phyloP scores from a whole-genome alignment of 352 stramenopile species.

The Phytophthora multivora region DNA sequence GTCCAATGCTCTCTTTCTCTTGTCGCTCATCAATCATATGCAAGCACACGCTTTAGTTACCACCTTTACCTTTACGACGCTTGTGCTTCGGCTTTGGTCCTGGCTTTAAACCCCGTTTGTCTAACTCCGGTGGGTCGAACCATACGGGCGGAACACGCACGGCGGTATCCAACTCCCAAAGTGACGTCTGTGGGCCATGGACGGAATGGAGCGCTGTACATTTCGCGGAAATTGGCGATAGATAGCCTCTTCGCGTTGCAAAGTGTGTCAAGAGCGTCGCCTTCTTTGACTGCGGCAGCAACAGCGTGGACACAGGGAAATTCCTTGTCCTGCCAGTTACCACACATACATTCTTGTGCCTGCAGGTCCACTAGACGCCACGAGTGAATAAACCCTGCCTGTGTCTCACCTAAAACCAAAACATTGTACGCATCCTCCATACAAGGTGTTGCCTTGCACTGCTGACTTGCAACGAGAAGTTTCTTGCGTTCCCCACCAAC shows the following conservation, averaged over 20 bases:
- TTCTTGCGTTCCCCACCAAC: no score
- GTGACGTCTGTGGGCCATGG: constrained; percentile 8
- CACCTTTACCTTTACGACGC: background rate
- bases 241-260: constrained; percentile 2
- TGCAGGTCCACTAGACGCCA: no score
- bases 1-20: background rate
- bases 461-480: no score
- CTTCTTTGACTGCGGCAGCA: background rate
- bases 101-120: background rate
- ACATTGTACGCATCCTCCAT: no score
- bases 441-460: no score
- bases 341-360: no score
- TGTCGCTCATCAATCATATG: background rate
- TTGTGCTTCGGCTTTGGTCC: background rate
- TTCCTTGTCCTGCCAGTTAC: background rate
- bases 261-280: background rate
- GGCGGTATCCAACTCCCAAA: background rate
- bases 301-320: constrained; percentile 16
- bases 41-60: background rate
- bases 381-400: no score
- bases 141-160: background rate
- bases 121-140: background rate
- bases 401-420: no score
- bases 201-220: background rate
- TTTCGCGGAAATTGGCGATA: constrained; percentile 1